A percentile compares a stretch with the other conserved stretches of the same genome.
These are phyloP conservation scores for Gossypium davidsonii DNA, from an alignment of 441 rosid species.

Conservation along the genomic window DNA sequence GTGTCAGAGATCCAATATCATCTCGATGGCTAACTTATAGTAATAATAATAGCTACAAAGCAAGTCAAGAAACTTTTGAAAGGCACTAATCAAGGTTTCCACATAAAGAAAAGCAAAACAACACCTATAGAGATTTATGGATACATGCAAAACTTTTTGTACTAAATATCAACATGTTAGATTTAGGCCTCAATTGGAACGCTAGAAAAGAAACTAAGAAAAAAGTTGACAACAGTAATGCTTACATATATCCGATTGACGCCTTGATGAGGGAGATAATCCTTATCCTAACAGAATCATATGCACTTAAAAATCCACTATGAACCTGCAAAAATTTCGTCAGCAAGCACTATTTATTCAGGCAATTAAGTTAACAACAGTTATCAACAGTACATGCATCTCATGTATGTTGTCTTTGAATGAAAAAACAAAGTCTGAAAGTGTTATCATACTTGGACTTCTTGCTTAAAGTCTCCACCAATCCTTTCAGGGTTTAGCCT, in stretches of 20 bases:
- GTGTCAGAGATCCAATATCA: neutral
- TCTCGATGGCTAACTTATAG: neutral
- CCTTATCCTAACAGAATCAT: conserved; percentile 84
- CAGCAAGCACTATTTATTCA: conserved; percentile 10
- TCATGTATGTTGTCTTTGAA: neutral
- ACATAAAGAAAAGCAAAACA: neutral
- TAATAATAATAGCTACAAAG: neutral
- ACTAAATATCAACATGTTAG: neutral
- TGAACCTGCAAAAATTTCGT: conserved; percentile 56
- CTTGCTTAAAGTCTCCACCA: conserved; percentile 91
- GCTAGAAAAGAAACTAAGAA: neutral
- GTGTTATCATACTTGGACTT: conserved; percentile 54
- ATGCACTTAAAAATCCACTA: conserved; percentile 82
- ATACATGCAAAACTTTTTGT: neutral
- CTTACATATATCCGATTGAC: conserved; percentile 63
- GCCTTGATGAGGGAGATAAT: conserved; percentile 64
- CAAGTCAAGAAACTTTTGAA: neutral
- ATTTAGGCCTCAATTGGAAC: neutral
- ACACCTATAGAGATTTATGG: neutral
- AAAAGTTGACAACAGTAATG: conserved; percentile 15
- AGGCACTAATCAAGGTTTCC: neutral
- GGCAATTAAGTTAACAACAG: neutral
- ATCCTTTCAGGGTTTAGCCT: conserved; percentile 93
- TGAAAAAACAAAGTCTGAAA: neutral
- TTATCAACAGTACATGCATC: neutral